Evolutionary conservation across 1,284 basidiomycete genomes (phyloP), one percentile per base, ranked within the genome.

Genomic region (Tetrapyrgos nigripes): DNA sequence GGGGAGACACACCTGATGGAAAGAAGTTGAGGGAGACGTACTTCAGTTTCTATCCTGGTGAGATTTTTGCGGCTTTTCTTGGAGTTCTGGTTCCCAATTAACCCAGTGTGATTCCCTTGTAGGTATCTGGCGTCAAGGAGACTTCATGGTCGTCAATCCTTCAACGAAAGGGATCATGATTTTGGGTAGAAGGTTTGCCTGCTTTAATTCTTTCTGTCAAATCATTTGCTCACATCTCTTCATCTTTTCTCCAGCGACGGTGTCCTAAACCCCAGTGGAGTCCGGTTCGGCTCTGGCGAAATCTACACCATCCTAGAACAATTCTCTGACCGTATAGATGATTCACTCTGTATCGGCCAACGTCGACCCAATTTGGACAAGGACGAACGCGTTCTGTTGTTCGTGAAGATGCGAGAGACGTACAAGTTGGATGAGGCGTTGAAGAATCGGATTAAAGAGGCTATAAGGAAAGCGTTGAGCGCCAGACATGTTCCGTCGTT

Each of bases 271-370:
- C 94, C 94, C 0, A 89, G 88, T 37, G 95, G 94, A 1, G 89
- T 97, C 43, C 86, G 94, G 3, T 96, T 97, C 69, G 95, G 94
- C 24, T 91, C 91, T 0, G 88, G 84, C 2, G 94, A 97, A 73
- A 93, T 97, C 48, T 97, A 97, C 71, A 81, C 86, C 4, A 85
- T 93, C 2, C 77, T 97, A 53, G 88, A 93, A 57, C 78, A 82
- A 54, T 88, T 91, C 64, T 68, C 78, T 0, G 67, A 75, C 26
- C 70, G 69, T 13, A 72, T 96, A 35, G 86, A 89, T 52, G 93
- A 96, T 68, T 85, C 84, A 9, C 78, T 97, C 6, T 95, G 93
- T 27, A 84, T 96, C 1, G 93, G 92, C 0, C 90, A 96, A 66
- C 86, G 92, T 57, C 84, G 93, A 10, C 76, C 85, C 1, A 80